A percentile compares a stretch with the other conserved stretches of the same genome.
Evolutionary conservation across 2,329 filamentous ascomycete genomes (phyloP).

Genomic region (Talaromyces pinophilus): DNA sequence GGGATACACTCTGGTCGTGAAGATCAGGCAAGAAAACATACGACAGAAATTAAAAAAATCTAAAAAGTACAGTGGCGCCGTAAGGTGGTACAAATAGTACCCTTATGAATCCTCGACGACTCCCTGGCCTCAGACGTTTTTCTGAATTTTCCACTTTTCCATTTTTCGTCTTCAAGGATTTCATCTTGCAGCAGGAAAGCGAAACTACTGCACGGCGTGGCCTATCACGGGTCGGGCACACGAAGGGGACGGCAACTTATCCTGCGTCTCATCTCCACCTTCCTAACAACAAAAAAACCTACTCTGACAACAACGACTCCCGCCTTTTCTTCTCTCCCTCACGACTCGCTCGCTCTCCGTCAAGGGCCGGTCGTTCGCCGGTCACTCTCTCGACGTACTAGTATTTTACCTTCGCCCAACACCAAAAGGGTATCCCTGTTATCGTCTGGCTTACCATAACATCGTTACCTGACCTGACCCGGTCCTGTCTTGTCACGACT

Average conservation of each 20-base stretch:
- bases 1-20: background rate
- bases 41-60: background rate
- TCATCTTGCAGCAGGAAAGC: conserved; percentile 15
- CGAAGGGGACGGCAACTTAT: conserved; percentile 17
- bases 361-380: background rate
- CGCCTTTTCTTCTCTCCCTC: conserved; percentile 5
- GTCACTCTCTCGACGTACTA: background rate
- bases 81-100: conserved; percentile 8
- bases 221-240: conserved; percentile 20
- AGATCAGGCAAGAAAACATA: background rate
- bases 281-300: background rate
- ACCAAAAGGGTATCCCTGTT: conserved; percentile 14
- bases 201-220: conserved; percentile 19
- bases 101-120: background rate
- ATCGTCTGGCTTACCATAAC: background rate
- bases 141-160: background rate
- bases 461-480: conserved; percentile 13
- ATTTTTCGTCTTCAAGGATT: conserved; percentile 5
- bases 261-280: conserved; percentile 18
- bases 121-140: conserved; percentile 5
- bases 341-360: conserved; percentile 10
- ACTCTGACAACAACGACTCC: background rate
- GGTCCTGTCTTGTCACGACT: conserved; percentile 1
- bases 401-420: conserved; percentile 10
- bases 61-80: background rate